Conservation (phyloP, 805 yeast species). For the Hanseniaspora valbyensis region DNA sequence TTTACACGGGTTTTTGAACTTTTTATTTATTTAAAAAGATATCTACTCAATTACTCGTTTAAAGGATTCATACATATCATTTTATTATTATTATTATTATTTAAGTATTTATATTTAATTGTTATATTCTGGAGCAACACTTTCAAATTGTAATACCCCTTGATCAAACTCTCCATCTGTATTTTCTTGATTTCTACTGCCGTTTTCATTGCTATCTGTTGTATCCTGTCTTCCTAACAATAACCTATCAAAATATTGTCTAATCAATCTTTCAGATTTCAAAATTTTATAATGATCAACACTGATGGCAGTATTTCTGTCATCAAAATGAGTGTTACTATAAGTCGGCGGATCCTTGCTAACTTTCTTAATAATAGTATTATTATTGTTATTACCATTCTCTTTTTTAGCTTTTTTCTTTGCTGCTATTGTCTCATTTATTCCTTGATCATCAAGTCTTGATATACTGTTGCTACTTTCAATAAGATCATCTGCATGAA, state of each 20-base stretch:
- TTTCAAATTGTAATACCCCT: slow-evolving; percentile 2
- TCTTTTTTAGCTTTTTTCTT: background rate
- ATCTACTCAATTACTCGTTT: slow-evolving; percentile 2
- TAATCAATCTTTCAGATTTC: background rate
- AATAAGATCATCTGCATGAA: slow-evolving; percentile 28
- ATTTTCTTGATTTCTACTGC: too few species aligned
- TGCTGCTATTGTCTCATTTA: background rate
- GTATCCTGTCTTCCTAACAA: background rate
- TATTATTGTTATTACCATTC: background rate
- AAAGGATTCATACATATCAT: slow-evolving; percentile 12
- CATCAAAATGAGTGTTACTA: background rate
- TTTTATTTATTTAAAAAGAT: background rate
- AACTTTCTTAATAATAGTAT: background rate
- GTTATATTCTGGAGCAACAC: slow-evolving; percentile 4
- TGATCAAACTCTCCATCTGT: background rate
- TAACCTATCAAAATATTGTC: slow-evolving; percentile 3
- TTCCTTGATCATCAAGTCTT: background rate
- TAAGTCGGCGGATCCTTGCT: slow-evolving; percentile 2
- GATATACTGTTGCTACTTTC: too few species aligned
- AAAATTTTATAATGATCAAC: slow-evolving; percentile 5
- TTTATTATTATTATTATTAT: too few species aligned
- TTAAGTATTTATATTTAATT: background rate
- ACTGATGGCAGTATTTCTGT: background rate
- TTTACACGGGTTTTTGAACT: slow-evolving; percentile 10
- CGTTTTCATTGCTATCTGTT: background rate